Evolutionary conservation across 192 early-diverging fungal genomes (phyloP), one percentile per base, ranked within the genome.

Genomic region (Lobulomyces angularis): DNA sequence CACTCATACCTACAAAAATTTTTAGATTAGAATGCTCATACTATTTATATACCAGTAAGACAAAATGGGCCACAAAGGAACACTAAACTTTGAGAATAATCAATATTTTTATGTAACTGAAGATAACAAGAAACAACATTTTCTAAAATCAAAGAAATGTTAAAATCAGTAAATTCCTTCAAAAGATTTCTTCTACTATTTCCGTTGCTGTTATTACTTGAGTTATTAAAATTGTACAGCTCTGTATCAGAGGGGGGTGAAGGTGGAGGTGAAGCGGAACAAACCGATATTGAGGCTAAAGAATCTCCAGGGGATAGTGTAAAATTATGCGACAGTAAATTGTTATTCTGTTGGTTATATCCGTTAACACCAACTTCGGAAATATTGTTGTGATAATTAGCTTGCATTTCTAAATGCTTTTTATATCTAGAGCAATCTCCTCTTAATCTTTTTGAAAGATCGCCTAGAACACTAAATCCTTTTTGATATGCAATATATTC

Each of bases 51-150:
- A n/a, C n/a, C 71, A 83, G 81, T 67, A 28, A 84, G 77, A 25
- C 85, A 71, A 55, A 93, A 86, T 14, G 90, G 86, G 1, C 81
- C 85, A 43, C 84, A 84, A 16, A 90, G 41, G 20, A 77, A 65
- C 18, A 90, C 72, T 52, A 90, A 50, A 24, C 68, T 69, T 1
- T 86, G 73, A 24, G 67, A 62, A 49, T 90, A 90, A 39, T 89
- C 85, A 44, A 75, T 64, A 19, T 71, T 61, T 37, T 78, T 74
- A 50, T 84, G 75, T 51, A 77, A 65, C 62, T 80, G 83, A 54
- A 90, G 62, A 55, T 86, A 88, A 14, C 85, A 77, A 23, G 73
- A 79, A 37, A 93, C 79, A n/a, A 93, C 81, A 27, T 82, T 77
- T 51, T 93, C 88, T 4, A 65, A 46, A 19, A 17, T 14, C 8